Evolutionary conservation across 805 yeast genomes (phyloP), one percentile per base, ranked within the genome.

Genomic region (Lipomyces starkeyi): DNA sequence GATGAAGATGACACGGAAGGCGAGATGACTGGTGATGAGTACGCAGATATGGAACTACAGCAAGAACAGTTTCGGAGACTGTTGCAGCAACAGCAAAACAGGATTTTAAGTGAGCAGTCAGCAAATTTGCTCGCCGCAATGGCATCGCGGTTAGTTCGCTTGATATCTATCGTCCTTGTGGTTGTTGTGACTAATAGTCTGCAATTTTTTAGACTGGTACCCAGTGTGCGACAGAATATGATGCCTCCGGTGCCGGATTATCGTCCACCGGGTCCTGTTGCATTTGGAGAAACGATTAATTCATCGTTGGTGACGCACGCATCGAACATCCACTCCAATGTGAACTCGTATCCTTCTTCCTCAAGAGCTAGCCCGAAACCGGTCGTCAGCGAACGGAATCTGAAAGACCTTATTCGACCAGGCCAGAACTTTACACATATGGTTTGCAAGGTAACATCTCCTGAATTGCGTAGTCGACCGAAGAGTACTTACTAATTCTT

Each of bases 371-470:
- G 68, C 32, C 68, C 68, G 29, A 56, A 52, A n/a, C 65, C 65
- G 27, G 47, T 58, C 27, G 62, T 65, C 32, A 61, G 54, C 14
- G 68, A 65, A 34, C 65, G 65, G 14, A 61, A 43, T 27, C 29
- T 63, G 56, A 67, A 61, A 58, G 68, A 59, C 3, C 60, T 64
- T 25, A 52, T 64, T 9, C 60, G 68, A 34, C 70, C 67, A 4
- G 64, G 57, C 17, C 67, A 59, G 49, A 55, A 59, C 61, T 22
- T 62, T 34, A 63, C 66, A 7, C 69, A 49, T 53, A 34, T 63
- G 37, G 32, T 63, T 25, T 66, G 70, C 70, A 67, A 65, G 61
- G 66, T 66, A 47, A 11, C 5, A 25, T 17, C 54, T 32, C 29
- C 6, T 13, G 35, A 14, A 27, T 5, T 43, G 29, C 27, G 20